Evolutionary conservation across 371 early-diverging fungal genomes (phyloP).

Genomic region (Lichtheimia ramosa): DNA sequence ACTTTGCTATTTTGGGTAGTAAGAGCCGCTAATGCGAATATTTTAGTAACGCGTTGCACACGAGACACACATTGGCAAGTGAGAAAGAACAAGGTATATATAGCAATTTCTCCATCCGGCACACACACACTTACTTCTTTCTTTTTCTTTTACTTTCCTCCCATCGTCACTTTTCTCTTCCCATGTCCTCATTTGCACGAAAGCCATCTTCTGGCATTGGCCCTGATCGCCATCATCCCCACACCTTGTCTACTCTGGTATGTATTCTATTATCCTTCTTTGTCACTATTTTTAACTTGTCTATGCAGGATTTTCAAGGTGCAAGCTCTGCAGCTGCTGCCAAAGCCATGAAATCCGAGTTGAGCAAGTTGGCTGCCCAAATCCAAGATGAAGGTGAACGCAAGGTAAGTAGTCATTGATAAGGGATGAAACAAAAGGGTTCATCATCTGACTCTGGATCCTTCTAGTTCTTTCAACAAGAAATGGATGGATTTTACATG

Average conservation of each 20-base stretch:
- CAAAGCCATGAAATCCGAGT: conserved; percentile 65
- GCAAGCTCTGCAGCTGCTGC: conserved; percentile 69
- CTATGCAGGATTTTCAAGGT: conserved; percentile 61
- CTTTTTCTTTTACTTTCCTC: no score
- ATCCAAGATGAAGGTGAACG: conserved; percentile 55
- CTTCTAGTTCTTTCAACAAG: conserved; percentile 20
- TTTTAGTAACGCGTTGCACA: no score
- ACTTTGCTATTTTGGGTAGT: no score
- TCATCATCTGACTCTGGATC: neutral
- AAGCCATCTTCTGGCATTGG: conserved; percentile 31
- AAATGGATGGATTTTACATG: conserved; percentile 92
- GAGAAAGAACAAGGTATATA: no score
- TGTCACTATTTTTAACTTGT: neutral
- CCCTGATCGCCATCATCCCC: conserved; percentile 55
- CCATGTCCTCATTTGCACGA: conserved; percentile 29
- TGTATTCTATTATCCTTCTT: neutral
- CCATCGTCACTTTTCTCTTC: neutral
- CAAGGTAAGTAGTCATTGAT: conserved; percentile 44
- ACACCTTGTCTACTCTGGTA: conserved; percentile 62
- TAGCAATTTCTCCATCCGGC: no score
- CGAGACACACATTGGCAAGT: no score
- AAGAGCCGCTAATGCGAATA: no score
- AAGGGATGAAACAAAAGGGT: neutral
- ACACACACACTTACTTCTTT: no score
- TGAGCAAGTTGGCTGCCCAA: conserved; percentile 53